These are phyloP conservation scores for Pichia sp. DNA, from an alignment of 1,139 yeast species.

Conservation along the genomic window DNA sequence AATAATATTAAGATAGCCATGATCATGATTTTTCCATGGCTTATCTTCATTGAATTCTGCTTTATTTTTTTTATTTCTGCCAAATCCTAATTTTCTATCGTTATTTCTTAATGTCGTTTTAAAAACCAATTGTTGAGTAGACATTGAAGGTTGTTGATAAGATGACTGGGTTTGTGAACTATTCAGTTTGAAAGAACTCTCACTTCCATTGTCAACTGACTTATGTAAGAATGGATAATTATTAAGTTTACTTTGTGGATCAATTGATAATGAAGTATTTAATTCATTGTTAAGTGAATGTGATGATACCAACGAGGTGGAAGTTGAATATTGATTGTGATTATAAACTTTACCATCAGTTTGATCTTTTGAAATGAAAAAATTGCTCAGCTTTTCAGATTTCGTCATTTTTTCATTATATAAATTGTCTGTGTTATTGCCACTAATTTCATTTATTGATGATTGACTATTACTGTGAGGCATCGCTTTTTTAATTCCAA, in stretches of 20 bases:
- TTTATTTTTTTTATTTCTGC: slow-evolving; percentile 34
- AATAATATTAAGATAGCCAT: slow-evolving; percentile 41
- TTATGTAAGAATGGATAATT: too few species aligned
- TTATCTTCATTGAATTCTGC: slow-evolving; percentile 74
- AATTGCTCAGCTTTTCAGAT: slow-evolving; percentile 1
- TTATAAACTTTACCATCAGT: neutral
- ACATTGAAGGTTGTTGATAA: slow-evolving; percentile 1
- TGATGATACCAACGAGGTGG: slow-evolving; percentile 7
- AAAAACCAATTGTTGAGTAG: slow-evolving; percentile 36
- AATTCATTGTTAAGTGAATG: slow-evolving; percentile 4
- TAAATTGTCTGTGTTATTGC: too few species aligned
- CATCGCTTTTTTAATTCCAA: too few species aligned
- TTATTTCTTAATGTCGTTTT: slow-evolving; percentile 66
- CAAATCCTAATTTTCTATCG: slow-evolving; percentile 26
- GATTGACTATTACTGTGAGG: too few species aligned
- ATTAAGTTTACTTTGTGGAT: neutral
- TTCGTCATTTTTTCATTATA: too few species aligned
- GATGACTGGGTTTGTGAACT: too few species aligned
- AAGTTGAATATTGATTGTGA: slow-evolving; percentile 1
- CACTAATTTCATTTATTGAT: too few species aligned
- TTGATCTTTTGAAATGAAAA: neutral
- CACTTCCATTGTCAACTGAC: too few species aligned
- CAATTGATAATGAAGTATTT: neutral
- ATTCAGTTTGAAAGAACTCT: too few species aligned
- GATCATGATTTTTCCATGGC: slow-evolving; percentile 90